Evolutionary conservation across 2,329 filamentous ascomycete genomes (phyloP), one percentile per base, ranked within the genome.

Genomic region (Pleomassaria siparia): DNA sequence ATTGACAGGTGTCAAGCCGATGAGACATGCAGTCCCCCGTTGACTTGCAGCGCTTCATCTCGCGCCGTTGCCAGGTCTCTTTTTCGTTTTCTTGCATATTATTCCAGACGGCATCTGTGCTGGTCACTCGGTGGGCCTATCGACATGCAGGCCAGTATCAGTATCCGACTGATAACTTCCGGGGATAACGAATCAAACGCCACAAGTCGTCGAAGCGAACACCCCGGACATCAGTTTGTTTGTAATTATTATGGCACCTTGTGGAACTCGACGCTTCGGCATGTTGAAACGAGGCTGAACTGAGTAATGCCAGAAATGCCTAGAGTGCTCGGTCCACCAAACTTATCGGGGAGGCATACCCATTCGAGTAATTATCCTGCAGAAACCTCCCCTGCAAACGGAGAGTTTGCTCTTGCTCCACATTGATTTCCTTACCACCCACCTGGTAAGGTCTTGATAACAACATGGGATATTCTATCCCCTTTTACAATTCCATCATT

Each of bases 141-240:
- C 18, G 32, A 7, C 6, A 36, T 21, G 4, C 13, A 36, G 13
- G n/a, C 29, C n/a, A 32, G 16, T 18, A 36, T 21, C 16, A 21
- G 20, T 7, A 35, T n/a, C 35, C 20, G 20, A 24, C 20, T 37
- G 8, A 10, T 22, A 21, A 11, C 3, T 12, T 37, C n/a, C 10
- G n/a, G 10, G 9, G n/a, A 11, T 12, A n/a, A 12, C 20, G 35
- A 24, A 24, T 37, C 35, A 24, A 22, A 9, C 7, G 10, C 20
- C 13, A 22, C 18, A 7, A 37, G 20, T 4, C 18, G 16, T 7
- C 32, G 6, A 6, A 13, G 4, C 4, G 32, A 5, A 4, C 32
- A 18, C 15, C 6, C 7, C 32, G 30, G 22, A 9, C 16, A 21
- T 21, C 46, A 43, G 53, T 53, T 51, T 51, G 40, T n/a, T n/a